These are phyloP conservation scores for Colletotrichum sp. DNA, from an alignment of 2,329 filamentous ascomycete species.

Conservation along the genomic window DNA sequence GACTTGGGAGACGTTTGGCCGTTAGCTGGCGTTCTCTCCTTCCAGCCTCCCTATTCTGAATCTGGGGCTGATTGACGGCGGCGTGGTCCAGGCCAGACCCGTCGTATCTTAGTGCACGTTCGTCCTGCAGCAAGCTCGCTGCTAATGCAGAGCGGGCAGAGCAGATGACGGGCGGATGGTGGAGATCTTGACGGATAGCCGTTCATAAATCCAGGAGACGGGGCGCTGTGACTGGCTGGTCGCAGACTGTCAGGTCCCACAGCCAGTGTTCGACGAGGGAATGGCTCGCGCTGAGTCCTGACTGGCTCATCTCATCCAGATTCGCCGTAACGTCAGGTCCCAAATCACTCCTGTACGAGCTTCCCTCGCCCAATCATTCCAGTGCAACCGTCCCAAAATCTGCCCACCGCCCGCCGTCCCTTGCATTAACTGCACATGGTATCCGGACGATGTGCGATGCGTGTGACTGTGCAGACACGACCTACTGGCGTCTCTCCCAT, in stretches of 20 bases:
- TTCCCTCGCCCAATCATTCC: background rate
- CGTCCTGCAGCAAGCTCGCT: constrained; percentile 2
- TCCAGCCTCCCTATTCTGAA: constrained; percentile 1
- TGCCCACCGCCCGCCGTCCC: background rate
- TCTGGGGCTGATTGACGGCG: constrained; percentile 3
- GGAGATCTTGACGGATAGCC: background rate
- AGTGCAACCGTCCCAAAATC: background rate
- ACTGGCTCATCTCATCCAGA: background rate
- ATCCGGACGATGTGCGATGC: background rate
- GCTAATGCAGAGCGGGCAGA: background rate
- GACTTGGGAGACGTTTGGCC: background rate
- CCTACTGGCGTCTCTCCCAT: background rate
- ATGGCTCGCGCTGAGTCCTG: background rate
- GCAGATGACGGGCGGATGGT: constrained; percentile 3
- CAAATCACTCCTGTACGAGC: background rate
- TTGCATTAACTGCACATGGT: background rate
- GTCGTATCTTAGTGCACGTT: constrained; percentile 2
- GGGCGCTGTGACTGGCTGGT: background rate
- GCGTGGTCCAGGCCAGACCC: background rate
- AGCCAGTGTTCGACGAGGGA: background rate
- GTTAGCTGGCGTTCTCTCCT: background rate
- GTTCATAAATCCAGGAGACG: background rate
- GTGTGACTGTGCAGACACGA: background rate
- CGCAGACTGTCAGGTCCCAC: background rate
- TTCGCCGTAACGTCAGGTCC: constrained; percentile 13